Conservation (phyloP, 768 basidiomycete species). For the Pulveroboletus sp. region DNA sequence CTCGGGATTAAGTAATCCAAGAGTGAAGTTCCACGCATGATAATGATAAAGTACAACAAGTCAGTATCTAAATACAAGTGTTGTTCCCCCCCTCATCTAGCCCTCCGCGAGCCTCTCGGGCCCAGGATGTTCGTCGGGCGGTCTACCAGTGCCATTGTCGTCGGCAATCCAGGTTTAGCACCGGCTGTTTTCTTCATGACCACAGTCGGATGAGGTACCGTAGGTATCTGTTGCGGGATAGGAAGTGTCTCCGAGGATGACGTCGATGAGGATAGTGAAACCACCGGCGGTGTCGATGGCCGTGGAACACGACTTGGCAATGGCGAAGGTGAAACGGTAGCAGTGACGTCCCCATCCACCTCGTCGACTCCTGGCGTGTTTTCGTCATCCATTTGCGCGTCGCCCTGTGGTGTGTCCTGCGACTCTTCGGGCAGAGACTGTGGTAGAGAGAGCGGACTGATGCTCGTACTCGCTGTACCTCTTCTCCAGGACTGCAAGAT, state of each 20-base stretch:
- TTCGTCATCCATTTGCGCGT: slow-evolving; percentile 19
- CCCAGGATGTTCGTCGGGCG: slow-evolving; percentile 33
- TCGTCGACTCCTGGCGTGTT: slow-evolving; percentile 15
- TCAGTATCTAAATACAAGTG: slow-evolving; percentile 11
- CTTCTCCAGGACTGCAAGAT: slow-evolving; percentile 52
- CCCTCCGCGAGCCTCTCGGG: slow-evolving; percentile 29
- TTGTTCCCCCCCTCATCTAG: slow-evolving; percentile 13
- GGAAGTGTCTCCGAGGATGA: slow-evolving; percentile 35
- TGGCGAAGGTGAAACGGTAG: slow-evolving; percentile 10
- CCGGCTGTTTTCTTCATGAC: slow-evolving; percentile 20
- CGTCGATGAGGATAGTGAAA: slow-evolving; percentile 36
- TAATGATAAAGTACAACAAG: neutral
- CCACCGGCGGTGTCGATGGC: slow-evolving; percentile 17
- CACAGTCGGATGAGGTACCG: slow-evolving; percentile 1
- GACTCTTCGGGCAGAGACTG: slow-evolving; percentile 31
- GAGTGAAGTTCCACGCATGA: neutral
- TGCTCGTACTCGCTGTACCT: slow-evolving; percentile 28
- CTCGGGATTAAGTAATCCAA: slow-evolving; percentile 23
- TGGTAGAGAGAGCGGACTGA: slow-evolving; percentile 38
- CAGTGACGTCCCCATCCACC: slow-evolving; percentile 17
- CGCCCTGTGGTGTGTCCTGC: slow-evolving; percentile 16
- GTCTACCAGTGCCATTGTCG: slow-evolving; percentile 27
- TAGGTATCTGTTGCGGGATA: slow-evolving; percentile 11
- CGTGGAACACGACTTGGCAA: slow-evolving; percentile 10
- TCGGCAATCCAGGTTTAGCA: slow-evolving; percentile 22